These are phyloP conservation scores for Penicillium aurantiogriseum DNA, from an alignment of 2,329 filamentous ascomycete genomes.

Conservation along the genomic window DNA sequence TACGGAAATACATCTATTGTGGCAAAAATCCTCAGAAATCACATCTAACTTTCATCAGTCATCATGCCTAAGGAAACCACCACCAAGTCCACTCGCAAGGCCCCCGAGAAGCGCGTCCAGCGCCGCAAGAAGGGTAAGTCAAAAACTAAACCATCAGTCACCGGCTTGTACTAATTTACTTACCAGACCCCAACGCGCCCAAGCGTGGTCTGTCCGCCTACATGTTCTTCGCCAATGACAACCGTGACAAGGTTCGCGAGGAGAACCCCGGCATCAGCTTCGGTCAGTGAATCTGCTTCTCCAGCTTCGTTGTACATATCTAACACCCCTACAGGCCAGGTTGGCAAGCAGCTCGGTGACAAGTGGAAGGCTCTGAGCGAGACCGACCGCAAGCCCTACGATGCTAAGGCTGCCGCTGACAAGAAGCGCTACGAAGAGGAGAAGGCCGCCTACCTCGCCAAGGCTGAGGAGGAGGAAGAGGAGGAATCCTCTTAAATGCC, in stretches of 20 bases:
- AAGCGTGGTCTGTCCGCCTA: constrained; percentile 99
- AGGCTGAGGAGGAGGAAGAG: constrained; percentile 60
- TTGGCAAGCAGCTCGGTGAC: constrained; percentile 97
- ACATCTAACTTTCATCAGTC: constrained; percentile 15
- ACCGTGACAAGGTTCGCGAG: constrained; percentile 95
- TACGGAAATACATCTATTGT: neutral
- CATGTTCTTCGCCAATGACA: constrained; percentile 99
- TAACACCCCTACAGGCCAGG: constrained; percentile 64
- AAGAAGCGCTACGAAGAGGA: constrained; percentile 99
- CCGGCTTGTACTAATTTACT: constrained; percentile 17
- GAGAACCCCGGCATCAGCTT: constrained; percentile 98
- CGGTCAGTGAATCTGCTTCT: constrained; percentile 53
- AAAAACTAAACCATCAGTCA: neutral
- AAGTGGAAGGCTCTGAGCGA: constrained; percentile 96
- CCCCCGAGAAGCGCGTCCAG: constrained; percentile 56
- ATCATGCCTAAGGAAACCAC: constrained; percentile 69
- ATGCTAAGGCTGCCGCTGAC: constrained; percentile 92
- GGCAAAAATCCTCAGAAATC: neutral
- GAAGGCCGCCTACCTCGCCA: constrained; percentile 79
- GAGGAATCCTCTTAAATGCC: constrained; percentile 47
- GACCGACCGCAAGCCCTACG: constrained; percentile 89
- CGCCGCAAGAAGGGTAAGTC: constrained; percentile 71
- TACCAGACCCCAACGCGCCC: constrained; percentile 86
- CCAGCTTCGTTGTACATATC: neutral
- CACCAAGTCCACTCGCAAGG: constrained; percentile 61